phyloP scores from a whole-genome alignment of 2,329 filamentous ascomycete genomes.

The Arthrobotrys iridis region DNA sequence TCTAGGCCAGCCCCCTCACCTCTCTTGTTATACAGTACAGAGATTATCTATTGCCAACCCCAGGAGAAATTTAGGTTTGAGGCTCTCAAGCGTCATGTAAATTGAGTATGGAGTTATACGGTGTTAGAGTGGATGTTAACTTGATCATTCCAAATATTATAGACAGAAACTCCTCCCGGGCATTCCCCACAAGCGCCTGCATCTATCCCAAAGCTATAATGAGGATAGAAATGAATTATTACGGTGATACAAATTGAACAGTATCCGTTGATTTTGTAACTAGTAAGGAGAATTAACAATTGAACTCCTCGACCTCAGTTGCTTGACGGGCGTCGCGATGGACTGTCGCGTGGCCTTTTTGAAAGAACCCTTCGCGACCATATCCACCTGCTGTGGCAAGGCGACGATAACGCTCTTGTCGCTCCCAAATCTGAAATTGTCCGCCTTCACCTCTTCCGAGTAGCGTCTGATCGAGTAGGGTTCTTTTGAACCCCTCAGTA shows the following conservation, averaged over 20 bases:
- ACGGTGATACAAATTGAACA: not conserved
- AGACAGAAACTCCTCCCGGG: too few species aligned
- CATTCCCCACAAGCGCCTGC: too few species aligned
- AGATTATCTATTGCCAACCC: too few species aligned
- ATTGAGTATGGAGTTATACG: too few species aligned
- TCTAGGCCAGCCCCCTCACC: too few species aligned
- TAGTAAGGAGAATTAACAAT: slow-evolving; percentile 58
- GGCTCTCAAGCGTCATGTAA: too few species aligned
- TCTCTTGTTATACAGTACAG: too few species aligned
- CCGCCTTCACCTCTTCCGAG: slow-evolving; percentile 91
- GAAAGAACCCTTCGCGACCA: slow-evolving; percentile 87
- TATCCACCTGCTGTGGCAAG: slow-evolving; percentile 95
- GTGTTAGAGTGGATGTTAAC: too few species aligned
- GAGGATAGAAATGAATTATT: not conserved
- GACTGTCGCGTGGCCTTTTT: slow-evolving; percentile 91
- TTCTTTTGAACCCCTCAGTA: slow-evolving; percentile 80
- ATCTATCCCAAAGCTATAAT: too few species aligned
- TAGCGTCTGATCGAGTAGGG: slow-evolving; percentile 98
- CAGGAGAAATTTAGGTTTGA: too few species aligned
- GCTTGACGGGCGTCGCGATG: slow-evolving; percentile 72
- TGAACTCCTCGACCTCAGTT: slow-evolving; percentile 53
- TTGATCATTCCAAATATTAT: too few species aligned
- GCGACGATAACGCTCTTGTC: slow-evolving; percentile 99
- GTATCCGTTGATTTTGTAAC: too few species aligned
- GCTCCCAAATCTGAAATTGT: slow-evolving; percentile 96